Base-by-base conservation (phyloP, 2,329 filamentous ascomycete species). In the Xylariaceae sp. region DNA sequence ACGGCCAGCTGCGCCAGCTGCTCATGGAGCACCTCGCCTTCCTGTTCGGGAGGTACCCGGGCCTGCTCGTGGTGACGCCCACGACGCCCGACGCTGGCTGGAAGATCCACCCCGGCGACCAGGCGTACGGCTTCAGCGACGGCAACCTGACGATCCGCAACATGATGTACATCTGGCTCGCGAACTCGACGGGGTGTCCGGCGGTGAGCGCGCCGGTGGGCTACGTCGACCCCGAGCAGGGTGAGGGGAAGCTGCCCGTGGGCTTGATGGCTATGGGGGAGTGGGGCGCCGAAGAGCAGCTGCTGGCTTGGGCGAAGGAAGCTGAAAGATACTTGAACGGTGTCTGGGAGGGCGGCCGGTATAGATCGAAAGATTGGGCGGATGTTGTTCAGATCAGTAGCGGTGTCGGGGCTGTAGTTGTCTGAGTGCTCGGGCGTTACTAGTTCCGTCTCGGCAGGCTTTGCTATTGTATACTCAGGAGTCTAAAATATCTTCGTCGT, bases 121-220 rank as follows among this genome's bases (percentile, higher is more conserved):
- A 86, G 16, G 76, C 76, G n/a, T 86, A 92, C 66, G 93, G 93
- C 2, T 77, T 91, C 63, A 87, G 81, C 40, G 89, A 97, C 71
- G 87, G 81, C 0, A 91, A 95, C 70, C 79, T 76, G 58, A 87
- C 85, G 16, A 77, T 96, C n/a, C 79, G 83, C 21, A 90, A 84
- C 68, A 96, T 96, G 91, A 85, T 88, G 72, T 96, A 91, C 73
- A 86, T 90, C 16, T 96, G 89, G 83, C 74, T 96, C 37, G 89
- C 92, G 6, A 97, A 97, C 73, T 87, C 91, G 65, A 85, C 81
- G 0, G 93, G 93, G 0, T 87, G 87, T 47, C 93, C 93, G 0
- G 86, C 90, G 1, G 82, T 96, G 12, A 86, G 79, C 44, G 86
- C 85, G 37, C 91, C 93, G 0, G 86, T 90, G 10, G 92, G 90